phyloP scores from a whole-genome alignment of 2,329 filamentous ascomycete genomes.

The Massarina eburnea region DNA sequence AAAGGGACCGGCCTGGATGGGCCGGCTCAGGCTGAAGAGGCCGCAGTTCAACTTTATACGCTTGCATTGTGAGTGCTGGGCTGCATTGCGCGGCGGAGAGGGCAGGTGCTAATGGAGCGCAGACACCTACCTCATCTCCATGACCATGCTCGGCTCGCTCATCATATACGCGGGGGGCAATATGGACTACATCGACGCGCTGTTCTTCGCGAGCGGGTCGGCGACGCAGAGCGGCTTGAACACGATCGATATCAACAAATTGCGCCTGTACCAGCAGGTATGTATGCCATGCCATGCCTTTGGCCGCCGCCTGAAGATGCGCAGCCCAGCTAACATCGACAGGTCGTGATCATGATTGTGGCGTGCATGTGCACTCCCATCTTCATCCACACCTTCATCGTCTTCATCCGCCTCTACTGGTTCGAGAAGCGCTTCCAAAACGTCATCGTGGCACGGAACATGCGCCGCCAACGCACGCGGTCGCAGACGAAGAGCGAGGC shows the following conservation, averaged over 20 bases:
- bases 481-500: slow-evolving; percentile 54
- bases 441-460: slow-evolving; percentile 68
- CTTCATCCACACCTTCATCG: slow-evolving; percentile 65
- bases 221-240: slow-evolving; percentile 94
- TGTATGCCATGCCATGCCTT: not conserved
- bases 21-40: slow-evolving; percentile 37
- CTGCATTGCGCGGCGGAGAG: not conserved
- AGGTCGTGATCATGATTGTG: slow-evolving; percentile 54
- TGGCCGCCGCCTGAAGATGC: not conserved
- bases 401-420: slow-evolving; percentile 94
- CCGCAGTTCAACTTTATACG: slow-evolving; percentile 81
- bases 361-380: slow-evolving; percentile 45
- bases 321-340: slow-evolving; percentile 30
- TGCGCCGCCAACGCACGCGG: slow-evolving; percentile 66
- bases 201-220: slow-evolving; percentile 83
- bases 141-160: slow-evolving; percentile 73
- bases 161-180: slow-evolving; percentile 69
- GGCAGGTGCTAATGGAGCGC: slow-evolving; percentile 12
- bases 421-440: slow-evolving; percentile 95
- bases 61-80: slow-evolving; percentile 63
- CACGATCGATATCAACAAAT: slow-evolving; percentile 60
- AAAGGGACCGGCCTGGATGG: no score
- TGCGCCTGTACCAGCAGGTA: slow-evolving; percentile 52
- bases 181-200: slow-evolving; percentile 78
- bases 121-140: slow-evolving; percentile 80